phyloP scores from a whole-genome alignment of 345 rosid species.

The Trapa incisa region DNA sequence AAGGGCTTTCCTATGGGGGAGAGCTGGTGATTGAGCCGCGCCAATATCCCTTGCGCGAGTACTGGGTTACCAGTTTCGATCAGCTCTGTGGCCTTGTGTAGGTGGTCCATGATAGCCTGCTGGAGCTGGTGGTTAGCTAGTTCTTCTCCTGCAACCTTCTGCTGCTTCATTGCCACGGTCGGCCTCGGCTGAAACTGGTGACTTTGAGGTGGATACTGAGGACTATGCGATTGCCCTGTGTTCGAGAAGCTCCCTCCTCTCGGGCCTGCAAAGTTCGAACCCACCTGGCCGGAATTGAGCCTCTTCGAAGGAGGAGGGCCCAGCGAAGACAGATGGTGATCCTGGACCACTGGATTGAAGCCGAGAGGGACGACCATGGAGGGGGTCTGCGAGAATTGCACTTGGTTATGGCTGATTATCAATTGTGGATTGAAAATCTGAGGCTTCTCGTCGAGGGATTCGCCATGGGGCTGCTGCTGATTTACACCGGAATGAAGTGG shows the following conservation, averaged over 20 bases:
- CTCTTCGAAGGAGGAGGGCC: slow-evolving; percentile 32
- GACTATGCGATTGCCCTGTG: neutral
- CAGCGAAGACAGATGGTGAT: slow-evolving; percentile 21
- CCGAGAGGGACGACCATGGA: slow-evolving; percentile 10
- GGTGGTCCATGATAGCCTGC: slow-evolving; percentile 56
- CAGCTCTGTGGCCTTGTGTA: slow-evolving; percentile 80
- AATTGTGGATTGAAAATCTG: slow-evolving; percentile 20
- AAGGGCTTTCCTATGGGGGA: slow-evolving; percentile 65
- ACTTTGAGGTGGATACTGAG: slow-evolving; percentile 4
- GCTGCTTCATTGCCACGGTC: slow-evolving; percentile 20
- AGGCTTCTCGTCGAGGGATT: slow-evolving; percentile 23
- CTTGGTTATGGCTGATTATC: slow-evolving; percentile 27
- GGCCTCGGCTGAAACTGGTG: slow-evolving; percentile 35
- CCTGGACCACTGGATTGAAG: slow-evolving; percentile 10
- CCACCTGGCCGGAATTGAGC: slow-evolving; percentile 24
- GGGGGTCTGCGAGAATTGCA: slow-evolving; percentile 16
- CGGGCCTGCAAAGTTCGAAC: slow-evolving; percentile 17
- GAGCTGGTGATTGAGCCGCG: slow-evolving; percentile 99
- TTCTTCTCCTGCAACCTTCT: slow-evolving; percentile 26
- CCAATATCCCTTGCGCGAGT: slow-evolving; percentile 99
- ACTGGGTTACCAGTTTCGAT: slow-evolving; percentile 59
- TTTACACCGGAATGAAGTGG: slow-evolving; percentile 13
- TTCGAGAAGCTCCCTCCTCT: slow-evolving; percentile 6
- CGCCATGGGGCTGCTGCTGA: slow-evolving; percentile 22
- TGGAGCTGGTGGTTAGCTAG: slow-evolving; percentile 53